A percentile compares a stretch with the other conserved stretches of the same genome.
These are phyloP conservation scores for Flaveria trinervia DNA, from an alignment of 129 eudicot species.

Conservation along the genomic window DNA sequence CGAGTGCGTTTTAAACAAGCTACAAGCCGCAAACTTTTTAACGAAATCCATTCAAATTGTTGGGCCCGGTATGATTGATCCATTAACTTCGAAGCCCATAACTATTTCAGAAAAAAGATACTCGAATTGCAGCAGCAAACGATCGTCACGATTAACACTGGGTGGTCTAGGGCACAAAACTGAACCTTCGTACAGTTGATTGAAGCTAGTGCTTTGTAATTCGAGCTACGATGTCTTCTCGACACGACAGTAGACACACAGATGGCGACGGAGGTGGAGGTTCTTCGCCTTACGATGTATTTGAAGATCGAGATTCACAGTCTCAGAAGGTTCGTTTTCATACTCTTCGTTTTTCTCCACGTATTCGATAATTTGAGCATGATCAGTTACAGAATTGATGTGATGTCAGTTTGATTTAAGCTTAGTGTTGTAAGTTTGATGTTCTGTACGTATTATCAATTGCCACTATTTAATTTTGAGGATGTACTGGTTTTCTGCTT, in stretches of 20 bases:
- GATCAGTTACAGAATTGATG: background rate
- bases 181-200: slow-evolving; percentile 19
- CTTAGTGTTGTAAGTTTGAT: background rate
- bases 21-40: no score
- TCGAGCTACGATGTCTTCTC: slow-evolving; percentile 43
- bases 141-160: background rate
- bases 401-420: slow-evolving; percentile 4
- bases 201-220: slow-evolving; percentile 16
- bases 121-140: background rate
- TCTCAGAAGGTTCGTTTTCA: slow-evolving; percentile 44
- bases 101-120: background rate
- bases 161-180: slow-evolving; percentile 38
- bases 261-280: slow-evolving; percentile 49
- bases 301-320: slow-evolving; percentile 54
- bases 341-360: background rate
- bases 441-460: background rate
- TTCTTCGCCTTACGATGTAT: slow-evolving; percentile 58
- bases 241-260: slow-evolving; percentile 42
- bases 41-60: no score
- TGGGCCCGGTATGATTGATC: background rate
- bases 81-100: background rate
- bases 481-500: background rate
- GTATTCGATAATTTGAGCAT: background rate
- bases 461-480: background rate
- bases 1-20: no score